Evolutionary conservation across 306 rosid species (phyloP).

Genomic region (Dalbergia oliveri): DNA sequence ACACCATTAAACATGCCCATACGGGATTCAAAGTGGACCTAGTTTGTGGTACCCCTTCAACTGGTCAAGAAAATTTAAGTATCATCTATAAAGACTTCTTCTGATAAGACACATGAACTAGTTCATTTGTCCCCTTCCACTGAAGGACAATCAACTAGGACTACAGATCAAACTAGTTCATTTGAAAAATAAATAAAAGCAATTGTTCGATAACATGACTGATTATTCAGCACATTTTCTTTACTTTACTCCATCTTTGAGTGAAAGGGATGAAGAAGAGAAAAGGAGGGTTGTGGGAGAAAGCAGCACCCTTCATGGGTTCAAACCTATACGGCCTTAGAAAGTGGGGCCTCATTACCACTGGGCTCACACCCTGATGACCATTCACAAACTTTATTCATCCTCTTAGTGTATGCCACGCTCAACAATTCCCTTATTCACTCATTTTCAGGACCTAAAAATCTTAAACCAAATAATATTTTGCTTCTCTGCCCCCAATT

Average conservation of each 20-base stretch:
- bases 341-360: slow-evolving; percentile 12
- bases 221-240: not conserved
- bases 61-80: not conserved
- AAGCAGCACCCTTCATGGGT: not conserved
- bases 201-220: too few relatives aligned
- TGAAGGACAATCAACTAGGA: slow-evolving; percentile 13
- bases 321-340: not conserved
- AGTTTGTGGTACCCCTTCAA: too few relatives aligned
- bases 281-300: not conserved
- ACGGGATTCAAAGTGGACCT: too few relatives aligned
- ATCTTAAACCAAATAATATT: not conserved
- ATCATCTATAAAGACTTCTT: too few relatives aligned
- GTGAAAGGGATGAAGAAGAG: not conserved
- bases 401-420: not conserved
- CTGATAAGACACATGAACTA: not conserved
- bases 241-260: slow-evolving; percentile 7
- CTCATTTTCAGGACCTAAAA: not conserved
- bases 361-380: not conserved
- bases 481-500: slow-evolving; percentile 7
- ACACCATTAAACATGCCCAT: too few relatives aligned
- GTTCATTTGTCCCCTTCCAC: not conserved
- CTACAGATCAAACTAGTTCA: not conserved
- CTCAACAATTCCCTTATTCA: slow-evolving; percentile 1
- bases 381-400: not conserved
- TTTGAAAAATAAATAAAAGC: not conserved